Evolutionary conservation across 352 stramenopile genomes (phyloP).

Genomic region (Pythium monospermum): DNA sequence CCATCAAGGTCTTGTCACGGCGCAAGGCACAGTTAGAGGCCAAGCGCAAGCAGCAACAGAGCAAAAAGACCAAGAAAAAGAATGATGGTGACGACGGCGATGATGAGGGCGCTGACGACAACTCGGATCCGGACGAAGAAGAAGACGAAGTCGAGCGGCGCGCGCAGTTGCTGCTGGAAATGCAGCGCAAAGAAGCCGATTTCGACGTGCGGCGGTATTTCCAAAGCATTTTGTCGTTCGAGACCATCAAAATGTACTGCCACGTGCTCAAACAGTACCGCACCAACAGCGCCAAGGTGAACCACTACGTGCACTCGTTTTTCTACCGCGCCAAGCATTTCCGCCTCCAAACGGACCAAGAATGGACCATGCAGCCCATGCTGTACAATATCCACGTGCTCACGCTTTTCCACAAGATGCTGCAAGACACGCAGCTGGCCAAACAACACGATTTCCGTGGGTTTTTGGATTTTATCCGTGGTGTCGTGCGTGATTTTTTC

Average conservation of each 20-base stretch:
- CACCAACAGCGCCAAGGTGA: conserved; percentile 76
- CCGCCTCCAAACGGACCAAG: conserved; percentile 60
- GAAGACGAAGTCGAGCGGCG: conserved; percentile 73
- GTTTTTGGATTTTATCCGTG: conserved; percentile 77
- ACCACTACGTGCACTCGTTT: conserved; percentile 87
- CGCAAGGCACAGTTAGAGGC: conserved; percentile 60
- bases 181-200: conserved; percentile 82
- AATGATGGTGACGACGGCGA: conserved; percentile 27
- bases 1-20: conserved; percentile 77
- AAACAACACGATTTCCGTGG: conserved; percentile 48
- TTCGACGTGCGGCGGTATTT: conserved; percentile 85
- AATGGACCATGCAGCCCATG: conserved; percentile 83
- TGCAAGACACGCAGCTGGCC: conserved; percentile 73
- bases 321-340: conserved; percentile 85
- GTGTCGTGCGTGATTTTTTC: conserved; percentile 78
- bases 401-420: conserved; percentile 77
- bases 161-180: conserved; percentile 68
- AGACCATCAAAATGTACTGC: conserved; percentile 85
- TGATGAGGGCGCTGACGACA: conserved; percentile 27
- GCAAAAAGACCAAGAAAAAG: conserved; percentile 42
- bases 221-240: conserved; percentile 66
- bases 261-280: conserved; percentile 64
- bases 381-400: conserved; percentile 83
- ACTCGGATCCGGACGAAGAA: conserved; percentile 54
- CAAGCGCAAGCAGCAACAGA: conserved; percentile 29